Evolutionary conservation across 257 asterid genomes (phyloP), one percentile per base, ranked within the genome.

Genomic region (Thymus mandschuricus): DNA sequence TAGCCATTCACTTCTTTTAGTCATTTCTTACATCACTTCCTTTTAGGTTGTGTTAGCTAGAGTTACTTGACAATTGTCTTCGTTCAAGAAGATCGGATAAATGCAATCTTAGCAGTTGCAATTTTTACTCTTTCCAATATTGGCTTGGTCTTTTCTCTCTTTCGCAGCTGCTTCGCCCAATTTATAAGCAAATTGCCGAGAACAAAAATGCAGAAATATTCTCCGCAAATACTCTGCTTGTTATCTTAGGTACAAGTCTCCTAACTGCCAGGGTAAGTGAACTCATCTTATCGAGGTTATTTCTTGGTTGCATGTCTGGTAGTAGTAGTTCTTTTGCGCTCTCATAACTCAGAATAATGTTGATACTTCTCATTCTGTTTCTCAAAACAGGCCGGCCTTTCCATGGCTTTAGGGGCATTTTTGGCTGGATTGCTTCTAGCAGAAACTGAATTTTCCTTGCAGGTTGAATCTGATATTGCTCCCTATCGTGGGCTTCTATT

Each of bases 341-440:
- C 54, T 60, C 56, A 15, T 21, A 51, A 51, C 54, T 60, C 56
- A 15, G 21, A 51, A 51, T 43, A 67, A 48, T 60, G 45, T 56
- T 59, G 44, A 51, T 45, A 48, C 49, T 64, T 73, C 62, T 68
- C 70, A 54, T 55, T 66, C 77, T 51, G 46, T 51, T 11, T 57
- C 45, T 67, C n/a, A 40, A 73, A 79, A 81, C 91, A 95, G 99
- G 99, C 99, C 83, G 99, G 99, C 71, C 92, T 95, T 75, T 95
- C 99, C 78, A 95, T 95, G 99, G 99, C 99, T 41, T 71, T 95
- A 75, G 99, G 99, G 75, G 99, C 99, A 74, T 95, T 95, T 88
- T 89, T 95, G 87, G 99, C 99, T 86, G 99, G 99, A 76, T 85
- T 95, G 87, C 99, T 95, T 81, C 88, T 95, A 60, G 99, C 99